Evolutionary conservation across 768 basidiomycete species (phyloP).

Genomic region (Myochromella boudieri): DNA sequence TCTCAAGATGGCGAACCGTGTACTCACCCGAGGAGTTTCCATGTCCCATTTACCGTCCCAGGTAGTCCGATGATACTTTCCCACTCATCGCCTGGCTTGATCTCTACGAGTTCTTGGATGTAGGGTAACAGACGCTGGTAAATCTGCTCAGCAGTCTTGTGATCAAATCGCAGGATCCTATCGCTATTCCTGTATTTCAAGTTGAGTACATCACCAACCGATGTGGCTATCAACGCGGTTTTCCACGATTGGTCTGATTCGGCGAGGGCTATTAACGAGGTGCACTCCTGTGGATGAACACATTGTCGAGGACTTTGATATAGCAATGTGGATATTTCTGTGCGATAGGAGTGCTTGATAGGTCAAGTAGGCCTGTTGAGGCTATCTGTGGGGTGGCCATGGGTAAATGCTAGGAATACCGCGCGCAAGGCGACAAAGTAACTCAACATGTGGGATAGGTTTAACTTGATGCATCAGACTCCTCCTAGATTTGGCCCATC

Average conservation of each 20-base stretch:
- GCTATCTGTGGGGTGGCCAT: no score
- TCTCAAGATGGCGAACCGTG: neutral
- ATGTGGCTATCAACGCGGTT: conserved; percentile 30
- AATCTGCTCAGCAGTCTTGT: conserved; percentile 25
- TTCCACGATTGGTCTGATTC: conserved; percentile 27
- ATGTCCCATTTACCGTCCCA: conserved; percentile 28
- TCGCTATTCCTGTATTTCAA: conserved; percentile 36
- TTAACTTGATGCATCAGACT: no score
- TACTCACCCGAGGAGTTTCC: conserved; percentile 34
- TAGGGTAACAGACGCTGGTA: conserved; percentile 32
- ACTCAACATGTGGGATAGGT: no score
- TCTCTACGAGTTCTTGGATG: conserved; percentile 30
- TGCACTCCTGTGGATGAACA: conserved; percentile 37
- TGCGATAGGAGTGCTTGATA: conserved; percentile 28
- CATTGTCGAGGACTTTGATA: conserved; percentile 37
- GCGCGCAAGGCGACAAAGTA: no score
- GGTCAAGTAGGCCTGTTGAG: no score
- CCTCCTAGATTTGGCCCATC: no score
- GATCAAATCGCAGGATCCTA: conserved; percentile 30
- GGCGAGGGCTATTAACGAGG: conserved; percentile 28
- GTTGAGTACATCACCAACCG: conserved; percentile 24
- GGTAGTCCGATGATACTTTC: conserved; percentile 29
- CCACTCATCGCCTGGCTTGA: conserved; percentile 29
- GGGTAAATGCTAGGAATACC: no score
- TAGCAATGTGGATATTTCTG: conserved; percentile 30